These are phyloP conservation scores for Aspergillus awamori DNA, from an alignment of 2,329 filamentous ascomycete genomes.

Conservation along the genomic window DNA sequence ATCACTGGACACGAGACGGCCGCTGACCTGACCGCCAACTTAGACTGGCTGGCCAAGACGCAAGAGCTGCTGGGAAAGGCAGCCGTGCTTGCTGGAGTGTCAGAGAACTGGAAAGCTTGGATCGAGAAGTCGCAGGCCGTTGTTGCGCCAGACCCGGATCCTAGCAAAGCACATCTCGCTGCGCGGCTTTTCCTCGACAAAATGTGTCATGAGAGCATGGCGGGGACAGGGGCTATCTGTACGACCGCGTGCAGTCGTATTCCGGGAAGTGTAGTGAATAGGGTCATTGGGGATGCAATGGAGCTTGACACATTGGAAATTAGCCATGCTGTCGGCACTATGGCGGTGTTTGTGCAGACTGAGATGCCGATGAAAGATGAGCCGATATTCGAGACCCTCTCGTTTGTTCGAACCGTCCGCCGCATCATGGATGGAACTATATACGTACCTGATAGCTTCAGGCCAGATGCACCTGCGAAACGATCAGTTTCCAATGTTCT, in stretches of 20 bases:
- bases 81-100: background rate
- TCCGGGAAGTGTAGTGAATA: background rate
- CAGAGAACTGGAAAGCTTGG: background rate
- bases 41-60: background rate
- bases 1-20: background rate
- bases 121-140: background rate
- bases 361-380: background rate
- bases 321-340: background rate
- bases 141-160: background rate
- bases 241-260: background rate
- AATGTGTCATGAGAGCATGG: background rate
- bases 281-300: background rate
- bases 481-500: background rate
- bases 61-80: background rate
- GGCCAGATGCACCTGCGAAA: background rate
- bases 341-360: background rate
- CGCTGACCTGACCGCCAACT: background rate
- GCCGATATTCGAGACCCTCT: background rate
- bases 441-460: background rate
- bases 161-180: background rate
- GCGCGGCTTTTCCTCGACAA: background rate
- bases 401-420: background rate
- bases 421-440: background rate
- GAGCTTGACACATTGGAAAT: background rate
- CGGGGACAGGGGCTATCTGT: background rate